These are phyloP conservation scores for Lotus japonicus DNA, from an alignment of 306 rosid genomes.

Conservation along the genomic window DNA sequence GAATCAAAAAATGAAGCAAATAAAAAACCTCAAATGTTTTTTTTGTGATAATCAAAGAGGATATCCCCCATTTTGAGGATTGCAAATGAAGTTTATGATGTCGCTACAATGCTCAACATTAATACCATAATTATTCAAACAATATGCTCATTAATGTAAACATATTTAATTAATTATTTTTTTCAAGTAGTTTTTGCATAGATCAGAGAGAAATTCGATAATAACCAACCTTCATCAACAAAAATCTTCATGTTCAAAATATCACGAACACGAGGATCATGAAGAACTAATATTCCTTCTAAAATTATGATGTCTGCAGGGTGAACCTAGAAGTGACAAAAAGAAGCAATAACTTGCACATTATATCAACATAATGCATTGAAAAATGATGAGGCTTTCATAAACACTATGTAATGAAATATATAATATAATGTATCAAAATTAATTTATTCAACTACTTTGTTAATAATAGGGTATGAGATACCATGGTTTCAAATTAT, in stretches of 20 bases:
- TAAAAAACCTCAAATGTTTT: background rate
- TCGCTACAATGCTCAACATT: too few species aligned
- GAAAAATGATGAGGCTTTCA: background rate
- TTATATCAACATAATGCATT: background rate
- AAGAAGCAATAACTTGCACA: background rate
- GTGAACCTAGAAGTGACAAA: constrained; percentile 43
- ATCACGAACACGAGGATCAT: constrained; percentile 71
- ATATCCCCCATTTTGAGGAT: too few species aligned
- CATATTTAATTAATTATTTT: too few species aligned
- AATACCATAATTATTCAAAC: too few species aligned
- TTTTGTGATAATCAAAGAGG: background rate
- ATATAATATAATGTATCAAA: background rate
- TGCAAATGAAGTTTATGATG: too few species aligned
- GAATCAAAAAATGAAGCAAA: background rate
- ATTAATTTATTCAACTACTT: background rate
- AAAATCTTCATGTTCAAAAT: constrained; percentile 88
- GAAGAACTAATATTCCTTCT: constrained; percentile 81
- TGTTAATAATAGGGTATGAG: too few species aligned
- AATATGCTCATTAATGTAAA: too few species aligned
- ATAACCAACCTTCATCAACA: constrained; percentile 86
- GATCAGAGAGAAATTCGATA: background rate
- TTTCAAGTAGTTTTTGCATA: background rate
- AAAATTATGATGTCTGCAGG: constrained; percentile 72
- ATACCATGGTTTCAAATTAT: too few species aligned
- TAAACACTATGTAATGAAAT: background rate